These are phyloP conservation scores for Acephala macrosclerotiorum DNA, from an alignment of 2,329 filamentous ascomycete genomes.

Conservation along the genomic window DNA sequence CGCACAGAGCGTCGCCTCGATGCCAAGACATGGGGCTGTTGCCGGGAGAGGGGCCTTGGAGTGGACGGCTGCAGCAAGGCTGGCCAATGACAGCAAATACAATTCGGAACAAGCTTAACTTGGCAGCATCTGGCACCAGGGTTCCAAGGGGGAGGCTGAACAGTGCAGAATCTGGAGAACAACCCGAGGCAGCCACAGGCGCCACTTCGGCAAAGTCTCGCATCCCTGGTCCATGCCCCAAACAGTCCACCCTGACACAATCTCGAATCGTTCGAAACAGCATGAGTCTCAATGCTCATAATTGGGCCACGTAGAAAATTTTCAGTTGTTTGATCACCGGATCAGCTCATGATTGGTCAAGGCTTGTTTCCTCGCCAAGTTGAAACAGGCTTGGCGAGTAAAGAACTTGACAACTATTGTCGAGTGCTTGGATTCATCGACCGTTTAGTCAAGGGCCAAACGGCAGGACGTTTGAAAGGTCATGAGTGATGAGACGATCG, in stretches of 20 bases:
- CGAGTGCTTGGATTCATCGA: constrained; percentile 13
- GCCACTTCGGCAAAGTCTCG: constrained; percentile 6
- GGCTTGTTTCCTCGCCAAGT: constrained; percentile 7
- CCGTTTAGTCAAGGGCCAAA: constrained; percentile 19
- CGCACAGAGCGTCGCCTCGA: constrained; percentile 23
- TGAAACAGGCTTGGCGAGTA: background rate
- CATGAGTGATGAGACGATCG: constrained; percentile 13
- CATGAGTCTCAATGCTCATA: constrained; percentile 10
- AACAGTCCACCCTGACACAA: constrained; percentile 15
- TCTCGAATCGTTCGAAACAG: constrained; percentile 9
- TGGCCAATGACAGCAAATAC: constrained; percentile 16
- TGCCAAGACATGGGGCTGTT: background rate
- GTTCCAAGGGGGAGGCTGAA: background rate
- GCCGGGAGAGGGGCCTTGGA: background rate
- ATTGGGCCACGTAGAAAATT: background rate
- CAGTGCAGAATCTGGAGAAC: constrained; percentile 9
- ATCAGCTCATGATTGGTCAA: background rate
- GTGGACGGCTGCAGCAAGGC: constrained; percentile 17
- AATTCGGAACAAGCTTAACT: constrained; percentile 3
- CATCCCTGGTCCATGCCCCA: background rate
- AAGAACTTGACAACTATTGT: constrained; percentile 4
- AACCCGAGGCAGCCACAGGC: background rate
- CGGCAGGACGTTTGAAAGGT: constrained; percentile 11
- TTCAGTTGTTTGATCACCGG: background rate
- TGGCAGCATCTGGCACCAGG: background rate